Percentiles rank a stretch among this genome's conserved stretches.
Conservation (phyloP, 1,139 yeast species). For the Candida sojae region DNA sequence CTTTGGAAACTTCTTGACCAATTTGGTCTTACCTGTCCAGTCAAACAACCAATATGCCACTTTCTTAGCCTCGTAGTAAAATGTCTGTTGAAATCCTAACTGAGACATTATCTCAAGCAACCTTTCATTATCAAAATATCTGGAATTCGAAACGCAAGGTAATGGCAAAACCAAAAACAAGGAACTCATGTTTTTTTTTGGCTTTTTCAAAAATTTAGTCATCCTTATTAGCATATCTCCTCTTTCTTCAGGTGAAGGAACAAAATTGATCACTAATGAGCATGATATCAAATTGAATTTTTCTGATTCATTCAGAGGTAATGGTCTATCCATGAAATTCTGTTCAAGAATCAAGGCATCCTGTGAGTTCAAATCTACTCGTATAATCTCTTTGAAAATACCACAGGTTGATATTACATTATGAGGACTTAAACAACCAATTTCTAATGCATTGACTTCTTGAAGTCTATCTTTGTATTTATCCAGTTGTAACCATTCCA, state of each 20-base stretch:
- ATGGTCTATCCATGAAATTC: constrained; percentile 79
- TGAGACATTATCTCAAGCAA: constrained; percentile 49
- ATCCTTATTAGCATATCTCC: constrained; percentile 77
- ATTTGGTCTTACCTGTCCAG: constrained; percentile 38
- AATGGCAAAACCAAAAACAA: constrained; percentile 83
- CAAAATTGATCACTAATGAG: constrained; percentile 86
- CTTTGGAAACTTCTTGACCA: constrained; percentile 31
- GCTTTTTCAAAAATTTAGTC: constrained; percentile 52
- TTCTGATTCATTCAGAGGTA: constrained; percentile 48
- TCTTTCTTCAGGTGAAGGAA: constrained; percentile 66
- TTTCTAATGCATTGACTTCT: constrained; percentile 60
- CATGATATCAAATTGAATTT: constrained; percentile 72
- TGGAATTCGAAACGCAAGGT: constrained; percentile 81
- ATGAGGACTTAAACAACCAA: constrained; percentile 73
- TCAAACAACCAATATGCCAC: constrained; percentile 76
- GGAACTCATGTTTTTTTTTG: constrained; percentile 26
- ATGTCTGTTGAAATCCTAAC: constrained; percentile 56
- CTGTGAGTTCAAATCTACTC: constrained; percentile 84
- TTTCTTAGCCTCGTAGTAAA: constrained; percentile 64
- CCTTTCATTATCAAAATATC: constrained; percentile 61
- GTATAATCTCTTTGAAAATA: constrained; percentile 47
- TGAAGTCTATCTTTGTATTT: constrained; percentile 15
- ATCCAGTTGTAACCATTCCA: constrained; percentile 59
- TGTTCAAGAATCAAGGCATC: constrained; percentile 70
- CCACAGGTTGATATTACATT: constrained; percentile 67